phyloP scores from a whole-genome alignment of 2,329 filamentous ascomycete genomes.

The Aspergillus tanneri region DNA sequence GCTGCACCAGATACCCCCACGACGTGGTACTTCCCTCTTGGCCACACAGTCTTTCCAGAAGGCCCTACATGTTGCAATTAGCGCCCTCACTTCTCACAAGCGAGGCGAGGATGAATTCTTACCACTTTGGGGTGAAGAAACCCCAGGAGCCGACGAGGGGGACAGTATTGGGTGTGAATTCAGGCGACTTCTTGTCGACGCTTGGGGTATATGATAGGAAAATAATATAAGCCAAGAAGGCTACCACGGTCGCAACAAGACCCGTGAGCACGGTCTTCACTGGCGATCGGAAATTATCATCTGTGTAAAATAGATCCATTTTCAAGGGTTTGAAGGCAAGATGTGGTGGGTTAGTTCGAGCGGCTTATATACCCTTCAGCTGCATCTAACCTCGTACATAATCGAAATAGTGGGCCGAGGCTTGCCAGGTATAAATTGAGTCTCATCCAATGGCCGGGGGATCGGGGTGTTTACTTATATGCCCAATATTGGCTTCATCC shows the following conservation, averaged over 20 bases:
- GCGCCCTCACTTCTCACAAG: not conserved
- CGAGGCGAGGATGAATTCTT: not conserved
- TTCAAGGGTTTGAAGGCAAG: not conserved
- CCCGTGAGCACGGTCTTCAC: not conserved
- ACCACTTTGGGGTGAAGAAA: conserved; percentile 1
- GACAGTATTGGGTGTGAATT: conserved; percentile 1
- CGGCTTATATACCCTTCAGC: not conserved
- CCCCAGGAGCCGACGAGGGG: conserved; percentile 1
- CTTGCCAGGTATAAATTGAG: not conserved
- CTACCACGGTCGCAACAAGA: not conserved
- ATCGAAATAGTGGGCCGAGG: not conserved
- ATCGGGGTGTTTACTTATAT: not conserved
- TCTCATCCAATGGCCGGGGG: not conserved
- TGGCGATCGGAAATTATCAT: not conserved
- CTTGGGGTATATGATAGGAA: not conserved
- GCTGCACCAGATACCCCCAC: not conserved
- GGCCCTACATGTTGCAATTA: not conserved
- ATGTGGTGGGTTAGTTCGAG: not conserved
- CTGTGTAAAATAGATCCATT: not conserved
- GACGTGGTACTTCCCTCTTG: conserved; percentile 3
- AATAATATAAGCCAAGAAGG: not conserved
- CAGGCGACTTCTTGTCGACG: not conserved
- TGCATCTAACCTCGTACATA: not conserved
- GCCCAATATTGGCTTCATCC: not conserved
- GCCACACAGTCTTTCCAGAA: conserved; percentile 3